A percentile compares a stretch with the other conserved stretches of the same genome.
Conservation (phyloP, 805 yeast genomes). For the Candida glaebosa region DNA sequence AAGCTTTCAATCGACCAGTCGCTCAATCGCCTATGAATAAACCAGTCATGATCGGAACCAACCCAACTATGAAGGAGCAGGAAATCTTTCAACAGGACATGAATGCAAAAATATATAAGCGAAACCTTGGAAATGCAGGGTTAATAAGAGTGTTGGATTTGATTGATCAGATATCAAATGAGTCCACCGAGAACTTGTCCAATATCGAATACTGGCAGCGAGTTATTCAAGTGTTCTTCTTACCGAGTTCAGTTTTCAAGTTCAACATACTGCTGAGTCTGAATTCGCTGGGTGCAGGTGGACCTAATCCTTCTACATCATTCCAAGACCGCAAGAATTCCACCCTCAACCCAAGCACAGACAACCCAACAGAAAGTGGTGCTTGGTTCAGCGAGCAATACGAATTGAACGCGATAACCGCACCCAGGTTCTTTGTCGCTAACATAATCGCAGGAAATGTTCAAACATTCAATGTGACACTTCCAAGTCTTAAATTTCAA, state of each 20-base stretch:
- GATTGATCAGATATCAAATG: conserved; percentile 36
- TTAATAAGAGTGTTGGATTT: conserved; percentile 37
- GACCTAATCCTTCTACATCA: conserved; percentile 1
- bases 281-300: conserved; percentile 3
- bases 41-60: conserved; percentile 4
- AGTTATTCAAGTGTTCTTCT: conserved; percentile 28
- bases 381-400: conserved; percentile 39
- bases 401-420: conserved; percentile 59
- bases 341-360: conserved; percentile 3
- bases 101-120: conserved; percentile 31
- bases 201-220: conserved; percentile 36
- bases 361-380: conserved; percentile 19
- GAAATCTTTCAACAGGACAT: conserved; percentile 26
- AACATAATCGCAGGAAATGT: conserved; percentile 46
- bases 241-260: conserved; percentile 28
- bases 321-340: conserved; percentile 2
- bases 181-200: conserved; percentile 24
- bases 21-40: conserved; percentile 14
- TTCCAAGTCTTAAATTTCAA: conserved; percentile 39
- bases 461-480: conserved; percentile 21
- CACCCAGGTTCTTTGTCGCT: conserved; percentile 60
- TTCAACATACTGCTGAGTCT: conserved; percentile 20
- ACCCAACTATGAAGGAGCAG: conserved; percentile 6
- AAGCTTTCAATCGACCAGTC: conserved; percentile 13
- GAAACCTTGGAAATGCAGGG: conserved; percentile 42